Evolutionary conservation across 805 yeast genomes (phyloP).

Genomic region (Saccharomyces jurei): DNA sequence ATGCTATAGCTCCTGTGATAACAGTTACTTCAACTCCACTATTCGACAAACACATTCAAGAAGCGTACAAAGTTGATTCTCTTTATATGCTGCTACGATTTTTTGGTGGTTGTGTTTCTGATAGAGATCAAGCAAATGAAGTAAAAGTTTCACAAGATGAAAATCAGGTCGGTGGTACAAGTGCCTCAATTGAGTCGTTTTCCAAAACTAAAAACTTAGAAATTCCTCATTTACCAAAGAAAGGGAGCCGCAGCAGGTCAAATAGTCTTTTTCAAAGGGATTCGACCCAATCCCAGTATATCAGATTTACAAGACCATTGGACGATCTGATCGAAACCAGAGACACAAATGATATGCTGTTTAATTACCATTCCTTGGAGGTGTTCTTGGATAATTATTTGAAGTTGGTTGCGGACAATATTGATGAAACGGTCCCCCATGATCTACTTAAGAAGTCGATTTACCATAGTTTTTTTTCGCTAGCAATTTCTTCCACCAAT

Average conservation of each 20-base stretch:
- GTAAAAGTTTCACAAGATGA: not conserved
- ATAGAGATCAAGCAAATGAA: constrained; percentile 28
- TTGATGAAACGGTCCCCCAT: constrained; percentile 23
- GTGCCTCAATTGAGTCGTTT: not conserved
- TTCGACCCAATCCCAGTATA: constrained; percentile 32
- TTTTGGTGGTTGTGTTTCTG: constrained; percentile 30
- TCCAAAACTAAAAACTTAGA: not conserved
- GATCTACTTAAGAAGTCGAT: constrained; percentile 37
- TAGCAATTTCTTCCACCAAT: constrained; percentile 47
- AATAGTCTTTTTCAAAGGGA: constrained; percentile 29
- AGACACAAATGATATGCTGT: constrained; percentile 26
- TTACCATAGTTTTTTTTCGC: constrained; percentile 50
- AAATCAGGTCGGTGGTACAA: not conserved
- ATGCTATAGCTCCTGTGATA: constrained; percentile 30
- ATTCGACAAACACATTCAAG: constrained; percentile 24
- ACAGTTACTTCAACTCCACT: constrained; percentile 24
- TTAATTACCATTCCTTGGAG: constrained; percentile 33
- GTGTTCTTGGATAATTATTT: constrained; percentile 30
- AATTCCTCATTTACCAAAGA: not conserved
- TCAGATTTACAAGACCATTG: constrained; percentile 43
- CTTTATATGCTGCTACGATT: constrained; percentile 25
- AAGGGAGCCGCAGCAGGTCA: constrained; percentile 21
- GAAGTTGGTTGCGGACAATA: constrained; percentile 22
- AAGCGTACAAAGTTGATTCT: constrained; percentile 22
- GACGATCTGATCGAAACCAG: constrained; percentile 26